Evolutionary conservation across 176 grass and related monocot genomes (phyloP).

Genomic region (Avena sativa): DNA sequence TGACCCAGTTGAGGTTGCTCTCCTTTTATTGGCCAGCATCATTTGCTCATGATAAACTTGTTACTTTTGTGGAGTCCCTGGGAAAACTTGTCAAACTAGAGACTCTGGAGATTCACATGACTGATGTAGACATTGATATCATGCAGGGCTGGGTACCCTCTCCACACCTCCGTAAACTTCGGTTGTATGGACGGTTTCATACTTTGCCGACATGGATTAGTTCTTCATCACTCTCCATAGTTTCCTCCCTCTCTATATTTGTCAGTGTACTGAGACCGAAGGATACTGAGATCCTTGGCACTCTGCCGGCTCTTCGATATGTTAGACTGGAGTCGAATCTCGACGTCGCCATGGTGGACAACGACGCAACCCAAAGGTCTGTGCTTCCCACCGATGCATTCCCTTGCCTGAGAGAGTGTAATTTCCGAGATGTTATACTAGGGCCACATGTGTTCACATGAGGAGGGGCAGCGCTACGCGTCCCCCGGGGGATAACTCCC

Average conservation of each 20-base stretch:
- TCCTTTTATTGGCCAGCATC: accelerated
- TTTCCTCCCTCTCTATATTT: background rate
- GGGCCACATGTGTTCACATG: background rate
- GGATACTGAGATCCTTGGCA: background rate
- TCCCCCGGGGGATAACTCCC: no score
- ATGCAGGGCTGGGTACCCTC: background rate
- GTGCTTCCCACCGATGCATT: background rate
- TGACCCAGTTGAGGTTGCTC: background rate
- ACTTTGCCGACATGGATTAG: background rate
- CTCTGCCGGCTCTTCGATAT: background rate
- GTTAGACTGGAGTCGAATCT: accelerated
- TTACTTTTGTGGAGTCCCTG: background rate
- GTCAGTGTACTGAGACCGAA: background rate
- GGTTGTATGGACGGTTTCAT: accelerated
- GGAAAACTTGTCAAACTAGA: background rate
- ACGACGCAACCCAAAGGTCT: background rate
- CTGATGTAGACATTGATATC: no score
- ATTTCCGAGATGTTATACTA: background rate
- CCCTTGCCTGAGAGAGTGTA: background rate
- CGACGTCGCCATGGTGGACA: background rate
- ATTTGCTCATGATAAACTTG: background rate
- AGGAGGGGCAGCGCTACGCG: background rate
- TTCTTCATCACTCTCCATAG: background rate
- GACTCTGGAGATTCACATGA: background rate
- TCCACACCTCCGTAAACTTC: background rate